Evolutionary conservation across 2,329 filamentous ascomycete genomes (phyloP).

Genomic region (Cadophora sp.): DNA sequence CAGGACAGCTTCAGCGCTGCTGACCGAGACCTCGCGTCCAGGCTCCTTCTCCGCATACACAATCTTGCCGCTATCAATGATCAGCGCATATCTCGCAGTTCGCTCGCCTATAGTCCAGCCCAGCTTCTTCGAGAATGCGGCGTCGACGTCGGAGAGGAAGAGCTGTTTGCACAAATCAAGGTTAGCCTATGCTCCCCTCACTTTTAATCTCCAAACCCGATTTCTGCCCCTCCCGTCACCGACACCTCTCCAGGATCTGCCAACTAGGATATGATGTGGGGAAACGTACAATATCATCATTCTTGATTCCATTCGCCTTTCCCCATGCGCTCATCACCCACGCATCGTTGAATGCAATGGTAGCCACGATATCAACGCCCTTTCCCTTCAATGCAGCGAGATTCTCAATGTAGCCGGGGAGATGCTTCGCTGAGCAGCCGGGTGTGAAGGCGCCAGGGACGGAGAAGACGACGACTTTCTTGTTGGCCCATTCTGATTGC

Average conservation of each 20-base stretch:
- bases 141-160: slow-evolving; percentile 70
- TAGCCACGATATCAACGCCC: slow-evolving; percentile 71
- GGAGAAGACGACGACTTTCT: slow-evolving; percentile 74
- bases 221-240: neutral
- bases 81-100: slow-evolving; percentile 69
- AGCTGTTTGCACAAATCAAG: slow-evolving; percentile 50
- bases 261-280: neutral
- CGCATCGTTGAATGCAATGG: slow-evolving; percentile 73
- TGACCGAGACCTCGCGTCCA: slow-evolving; percentile 40
- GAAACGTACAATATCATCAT: slow-evolving; percentile 64
- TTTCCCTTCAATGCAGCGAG: slow-evolving; percentile 64
- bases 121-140: slow-evolving; percentile 68
- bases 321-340: slow-evolving; percentile 77
- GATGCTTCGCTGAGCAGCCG: slow-evolving; percentile 70
- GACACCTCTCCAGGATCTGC: neutral
- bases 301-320: slow-evolving; percentile 71
- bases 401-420: slow-evolving; percentile 72
- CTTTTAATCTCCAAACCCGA: neutral
- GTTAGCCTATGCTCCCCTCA: slow-evolving; percentile 2
- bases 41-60: slow-evolving; percentile 70
- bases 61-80: slow-evolving; percentile 73
- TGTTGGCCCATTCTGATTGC: slow-evolving; percentile 63
- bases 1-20: slow-evolving; percentile 43
- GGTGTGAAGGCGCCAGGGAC: slow-evolving; percentile 76
- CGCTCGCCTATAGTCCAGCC: slow-evolving; percentile 68